Evolutionary conservation across 495 filamentous ascomycete genomes (phyloP), one percentile per base, ranked within the genome.

Genomic region (Hypoxylon intermedium): DNA sequence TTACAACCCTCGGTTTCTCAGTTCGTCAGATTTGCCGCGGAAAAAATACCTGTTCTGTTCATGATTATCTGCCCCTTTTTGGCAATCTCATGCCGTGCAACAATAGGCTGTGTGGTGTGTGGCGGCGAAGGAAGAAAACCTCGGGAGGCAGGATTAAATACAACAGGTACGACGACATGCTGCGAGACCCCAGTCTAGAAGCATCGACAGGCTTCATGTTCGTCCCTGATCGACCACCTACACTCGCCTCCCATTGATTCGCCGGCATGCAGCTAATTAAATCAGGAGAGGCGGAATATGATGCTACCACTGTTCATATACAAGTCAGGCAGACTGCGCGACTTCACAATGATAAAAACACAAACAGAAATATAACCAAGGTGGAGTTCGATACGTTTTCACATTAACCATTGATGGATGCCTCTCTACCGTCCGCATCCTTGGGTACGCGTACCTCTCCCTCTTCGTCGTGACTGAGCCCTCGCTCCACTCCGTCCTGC

Each of bases 341-440:
- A 23, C 33, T 42, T 26, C 26, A 44, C 20, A 16, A 31, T 20
- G 11, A 31, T 20, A 5, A 21, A 33, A 16, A 26, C 13, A 20
- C 6, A 28, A 20, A 20, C 18, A 5, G 9, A 19, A 31, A 31
- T 1, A 28, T 1, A 40, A 3, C 5, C 12, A 18, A 16, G 9
- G 5, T 41, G 38, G 52, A 56, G 23, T 60, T 58, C 48, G 53
- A 58, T 53, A 53, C 16, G 53, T 63, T 58, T 63, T 58, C 37
- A 52, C 53, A 56, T 58, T 47, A 33, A 53, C 53, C 36, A 48
- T n/a, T n/a, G 48, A 42, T 45, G 47, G 47, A 58, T 30, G 24
- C 40, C 46, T 53, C 53, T 48, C 26, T 43, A 53, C 12, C 5
- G 38, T 26, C 49, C 40, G 33, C 53, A 57, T 42, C 47, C 48